A percentile compares a stretch with the other conserved stretches of the same genome.
These are phyloP conservation scores for Eruca vesicaria DNA, from an alignment of 441 rosid genomes.

Conservation along the genomic window DNA sequence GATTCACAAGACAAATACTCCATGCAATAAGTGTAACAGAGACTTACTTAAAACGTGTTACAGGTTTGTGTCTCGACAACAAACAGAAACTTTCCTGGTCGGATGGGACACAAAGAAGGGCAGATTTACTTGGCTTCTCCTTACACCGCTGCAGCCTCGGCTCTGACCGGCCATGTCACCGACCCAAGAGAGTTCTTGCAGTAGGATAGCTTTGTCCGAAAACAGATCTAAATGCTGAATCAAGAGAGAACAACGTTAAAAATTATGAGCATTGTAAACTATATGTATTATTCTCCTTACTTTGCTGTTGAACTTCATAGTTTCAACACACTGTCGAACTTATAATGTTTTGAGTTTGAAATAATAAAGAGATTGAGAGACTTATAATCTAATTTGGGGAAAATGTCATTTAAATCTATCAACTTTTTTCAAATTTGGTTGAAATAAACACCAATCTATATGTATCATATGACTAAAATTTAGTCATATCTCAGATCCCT, in stretches of 20 bases:
- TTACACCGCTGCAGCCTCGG: conserved; percentile 94
- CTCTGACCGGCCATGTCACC: conserved; percentile 85
- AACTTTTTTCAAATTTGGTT: no score
- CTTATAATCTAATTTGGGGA: background rate
- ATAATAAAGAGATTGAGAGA: background rate
- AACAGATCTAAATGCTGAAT: conserved; percentile 1
- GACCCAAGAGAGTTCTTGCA: conserved; percentile 95
- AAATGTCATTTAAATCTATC: no score
- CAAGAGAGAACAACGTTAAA: background rate
- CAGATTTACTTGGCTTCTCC: conserved; percentile 96
- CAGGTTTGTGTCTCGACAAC: conserved; percentile 96
- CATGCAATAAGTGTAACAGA: background rate
- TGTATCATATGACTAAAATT: no score
- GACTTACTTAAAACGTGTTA: background rate
- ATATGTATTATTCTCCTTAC: conserved; percentile 25
- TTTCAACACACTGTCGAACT: conserved; percentile 9
- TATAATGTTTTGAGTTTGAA: background rate
- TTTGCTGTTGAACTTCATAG: background rate
- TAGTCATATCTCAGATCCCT: no score
- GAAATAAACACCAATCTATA: no score
- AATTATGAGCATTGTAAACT: conserved; percentile 1
- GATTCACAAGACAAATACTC: background rate
- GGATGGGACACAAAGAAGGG: conserved; percentile 99
- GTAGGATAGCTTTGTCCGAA: conserved; percentile 32
- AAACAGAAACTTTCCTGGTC: conserved; percentile 94